Evolutionary conservation across 1,139 yeast species (phyloP), one percentile per base, ranked within the genome.

Genomic region (Yamadazyma triangularis): DNA sequence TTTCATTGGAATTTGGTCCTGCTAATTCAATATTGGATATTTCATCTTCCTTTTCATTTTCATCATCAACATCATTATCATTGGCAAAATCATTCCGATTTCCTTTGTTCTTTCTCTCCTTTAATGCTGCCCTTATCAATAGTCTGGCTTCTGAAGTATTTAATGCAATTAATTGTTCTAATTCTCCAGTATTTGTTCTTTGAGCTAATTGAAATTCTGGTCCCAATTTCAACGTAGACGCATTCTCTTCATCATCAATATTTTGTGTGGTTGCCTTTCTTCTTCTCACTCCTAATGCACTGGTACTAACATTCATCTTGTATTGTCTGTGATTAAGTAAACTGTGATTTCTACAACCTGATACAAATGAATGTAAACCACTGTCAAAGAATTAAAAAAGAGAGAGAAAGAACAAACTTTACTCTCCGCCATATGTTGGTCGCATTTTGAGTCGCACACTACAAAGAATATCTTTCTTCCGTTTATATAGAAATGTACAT

Each of bases 111-210:
- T 76, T 75, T 40, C 97, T 77, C 52, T 85, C 93, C 43, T 81
- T 79, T 38, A 91, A 67, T 0, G 96, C 96, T 9, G 94, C 94
- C 58, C 95, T 80, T 41, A 91, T 86, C 47, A 91, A 70, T 39
- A 91, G 70, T 45, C 97, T 70, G 1, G 97, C 89, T 53, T 91
- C 97, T 15, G 94, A 81, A 32, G 88, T 63, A 56, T 89, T 89
- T 42, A 91, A 67, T 2, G 97, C 87, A 43, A 86, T 83, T 38
- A 91, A 67, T 44, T 80, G 86, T 38, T 79, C 83, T 35, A 74
- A 77, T 36, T 79, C 77, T 15, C 96, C 96, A 32, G 75, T 77
- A 58, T 88, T 91, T 38, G 87, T 82, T 30, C 82, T 64, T 56
- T 88, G 96, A 28, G 74, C 73, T 35, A 82, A 60, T 48, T 82